Percentiles rank a stretch among this genome's conserved stretches.
Conservation (phyloP, 2,329 filamentous ascomycete genomes). For the Cytospora mali region DNA sequence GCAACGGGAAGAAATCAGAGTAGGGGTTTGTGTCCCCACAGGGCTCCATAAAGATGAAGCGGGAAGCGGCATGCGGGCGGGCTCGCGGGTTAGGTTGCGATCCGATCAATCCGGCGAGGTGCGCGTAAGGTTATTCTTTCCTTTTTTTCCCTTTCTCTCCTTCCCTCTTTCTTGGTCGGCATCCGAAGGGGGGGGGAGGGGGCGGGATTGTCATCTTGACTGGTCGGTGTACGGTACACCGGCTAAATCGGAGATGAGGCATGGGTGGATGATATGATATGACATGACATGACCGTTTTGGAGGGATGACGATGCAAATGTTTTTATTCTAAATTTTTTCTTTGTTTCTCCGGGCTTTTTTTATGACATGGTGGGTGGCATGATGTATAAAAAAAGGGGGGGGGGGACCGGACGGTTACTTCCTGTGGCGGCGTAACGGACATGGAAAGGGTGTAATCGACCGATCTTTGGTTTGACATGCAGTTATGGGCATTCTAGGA, state of each 20-base stretch:
- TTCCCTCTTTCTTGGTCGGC: too few species aligned
- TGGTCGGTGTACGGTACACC: background rate
- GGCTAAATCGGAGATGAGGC: background rate
- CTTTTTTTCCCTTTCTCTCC: too few species aligned
- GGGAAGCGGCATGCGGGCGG: too few species aligned
- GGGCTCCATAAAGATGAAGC: background rate
- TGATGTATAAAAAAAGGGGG: background rate
- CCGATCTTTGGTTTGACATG: constrained; percentile 7
- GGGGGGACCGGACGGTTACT: background rate
- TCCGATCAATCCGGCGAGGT: too few species aligned
- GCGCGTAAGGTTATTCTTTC: too few species aligned
- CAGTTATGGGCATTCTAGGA: constrained; percentile 1
- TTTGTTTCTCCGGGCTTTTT: too few species aligned
- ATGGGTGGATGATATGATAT: background rate
- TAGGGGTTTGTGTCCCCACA: background rate
- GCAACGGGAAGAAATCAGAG: constrained; percentile 24
- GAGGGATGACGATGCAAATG: background rate
- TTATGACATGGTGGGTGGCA: background rate
- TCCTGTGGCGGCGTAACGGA: constrained; percentile 1
- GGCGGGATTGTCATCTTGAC: background rate
- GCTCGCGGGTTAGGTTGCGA: too few species aligned
- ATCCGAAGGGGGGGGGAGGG: too few species aligned
- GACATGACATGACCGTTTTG: constrained; percentile 15
- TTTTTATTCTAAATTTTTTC: background rate
- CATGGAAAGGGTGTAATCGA: constrained; percentile 4